Evolutionary conservation across 192 early-diverging fungal genomes (phyloP).

Genomic region (Umbelopsis ramanniana): DNA sequence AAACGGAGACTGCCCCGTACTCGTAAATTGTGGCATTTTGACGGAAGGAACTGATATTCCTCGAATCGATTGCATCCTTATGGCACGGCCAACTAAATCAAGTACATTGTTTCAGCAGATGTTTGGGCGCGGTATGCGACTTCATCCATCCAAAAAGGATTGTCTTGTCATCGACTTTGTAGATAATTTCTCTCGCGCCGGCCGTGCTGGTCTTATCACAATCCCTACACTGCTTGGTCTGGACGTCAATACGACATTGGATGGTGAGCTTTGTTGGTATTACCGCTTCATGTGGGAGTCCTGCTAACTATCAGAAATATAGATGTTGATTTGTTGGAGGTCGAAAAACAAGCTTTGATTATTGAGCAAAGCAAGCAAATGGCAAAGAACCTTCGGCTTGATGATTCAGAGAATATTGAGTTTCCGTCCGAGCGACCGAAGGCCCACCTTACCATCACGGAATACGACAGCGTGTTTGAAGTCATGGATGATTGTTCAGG

Average conservation of each 20-base stretch:
- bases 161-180: constrained; percentile 89
- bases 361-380: background rate
- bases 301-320: background rate
- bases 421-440: constrained; percentile 12
- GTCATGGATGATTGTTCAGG: constrained; percentile 47
- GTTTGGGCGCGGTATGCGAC: constrained; percentile 90
- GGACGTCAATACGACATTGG: constrained; percentile 55
- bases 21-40: constrained; percentile 90
- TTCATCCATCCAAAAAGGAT: constrained; percentile 63
- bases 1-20: constrained; percentile 64
- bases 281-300: background rate
- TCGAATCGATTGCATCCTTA: constrained; percentile 83
- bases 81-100: constrained; percentile 86
- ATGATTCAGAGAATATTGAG: background rate
- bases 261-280: constrained; percentile 36
- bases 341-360: constrained; percentile 28
- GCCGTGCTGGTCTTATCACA: constrained; percentile 57
- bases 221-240: constrained; percentile 85
- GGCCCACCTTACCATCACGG: constrained; percentile 45
- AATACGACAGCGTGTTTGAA: constrained; percentile 57
- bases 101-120: constrained; percentile 92
- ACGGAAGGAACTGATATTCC: constrained; percentile 85
- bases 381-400: background rate
- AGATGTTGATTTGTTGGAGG: constrained; percentile 32
- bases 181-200: constrained; percentile 62